Base-by-base conservation (phyloP, 257 asterid species). In the Solanum medicagineum region DNA sequence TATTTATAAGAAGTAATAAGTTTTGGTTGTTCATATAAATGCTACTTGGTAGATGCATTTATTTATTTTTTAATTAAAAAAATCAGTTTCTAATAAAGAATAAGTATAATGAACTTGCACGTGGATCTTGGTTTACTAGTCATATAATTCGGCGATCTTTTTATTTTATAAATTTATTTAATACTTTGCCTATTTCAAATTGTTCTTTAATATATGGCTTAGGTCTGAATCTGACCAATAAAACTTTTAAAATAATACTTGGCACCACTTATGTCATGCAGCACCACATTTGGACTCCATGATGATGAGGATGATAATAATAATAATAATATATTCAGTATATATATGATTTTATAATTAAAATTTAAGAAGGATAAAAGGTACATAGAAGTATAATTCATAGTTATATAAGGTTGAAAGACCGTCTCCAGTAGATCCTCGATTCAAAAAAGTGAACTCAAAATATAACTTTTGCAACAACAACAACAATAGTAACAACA, bases 71-170 rank as follows among this genome's bases (percentile, higher is more conserved):
- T 47, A 20, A 7, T 1, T 1, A 26, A 36, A 69, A 40, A 77
- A 15, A 1, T 1, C 47, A 26, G 26, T 77, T 77, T 26, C 26
- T 77, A 51, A 51, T 77, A 51, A 77, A 19, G 36, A 29, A 22
- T 8, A 44, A 47, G 16, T 8, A 44, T 44, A 44, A 6, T 59
- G 49, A 10, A 54, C 82, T 53, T 81, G 51, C 63, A 86, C 68
- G 14, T 81, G 69, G 68, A 14, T 15, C 26, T 55, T 81, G 24
- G n/a, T 20, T 51, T 22, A 44, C 26, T 53, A 14, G 87, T 87
- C 89, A 80, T 69, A 80, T 14, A 81, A 66, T 80, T 84, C 87
- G 87, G 85, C 83, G 10, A 68, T 80, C 11, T 36, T 68, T 36
- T 44, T 53, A 74, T 57, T 42, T 2, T 17, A 17, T 29, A 86